These are phyloP conservation scores for Grifola frondosa DNA, from an alignment of 1,284 basidiomycete species.

Conservation along the genomic window DNA sequence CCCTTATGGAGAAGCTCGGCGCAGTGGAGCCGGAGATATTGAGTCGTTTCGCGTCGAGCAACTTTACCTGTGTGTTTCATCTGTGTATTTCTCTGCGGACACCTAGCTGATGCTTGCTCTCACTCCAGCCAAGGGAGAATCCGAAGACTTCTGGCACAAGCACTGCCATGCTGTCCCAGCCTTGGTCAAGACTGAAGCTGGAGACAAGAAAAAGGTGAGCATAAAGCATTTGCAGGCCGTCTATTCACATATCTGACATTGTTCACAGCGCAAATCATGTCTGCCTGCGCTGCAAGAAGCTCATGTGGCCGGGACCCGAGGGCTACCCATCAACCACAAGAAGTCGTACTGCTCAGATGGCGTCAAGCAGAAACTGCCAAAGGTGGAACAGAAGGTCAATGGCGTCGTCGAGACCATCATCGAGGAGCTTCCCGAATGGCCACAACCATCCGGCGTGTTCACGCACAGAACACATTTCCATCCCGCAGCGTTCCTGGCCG, in stretches of 20 bases:
- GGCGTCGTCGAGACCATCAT: background rate
- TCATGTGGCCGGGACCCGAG: constrained; percentile 1
- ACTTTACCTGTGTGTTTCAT: background rate
- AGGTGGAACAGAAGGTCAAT: background rate
- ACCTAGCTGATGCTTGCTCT: background rate
- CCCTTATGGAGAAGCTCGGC: constrained; percentile 6
- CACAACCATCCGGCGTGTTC: background rate
- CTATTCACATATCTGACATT: too few relatives aligned
- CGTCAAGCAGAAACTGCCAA: background rate
- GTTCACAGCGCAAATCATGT: constrained; percentile 1
- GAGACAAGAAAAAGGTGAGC: background rate
- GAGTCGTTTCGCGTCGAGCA: background rate
- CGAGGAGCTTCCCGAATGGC: background rate
- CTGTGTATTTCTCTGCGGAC: background rate
- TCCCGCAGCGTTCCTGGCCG: background rate
- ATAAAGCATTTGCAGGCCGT: too few relatives aligned
- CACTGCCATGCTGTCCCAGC: constrained; percentile 2
- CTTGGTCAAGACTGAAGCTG: background rate
- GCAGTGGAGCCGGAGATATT: constrained; percentile 1
- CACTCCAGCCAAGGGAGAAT: background rate
- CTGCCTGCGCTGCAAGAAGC: background rate
- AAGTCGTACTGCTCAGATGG: constrained; percentile 1
- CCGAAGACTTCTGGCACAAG: constrained; percentile 1
- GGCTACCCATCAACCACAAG: background rate
- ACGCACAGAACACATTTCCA: background rate